Percentiles rank a stretch among this genome's conserved stretches.
phyloP scores from a whole-genome alignment of 2,329 filamentous ascomycete species.

The Sclerotinia minor region DNA sequence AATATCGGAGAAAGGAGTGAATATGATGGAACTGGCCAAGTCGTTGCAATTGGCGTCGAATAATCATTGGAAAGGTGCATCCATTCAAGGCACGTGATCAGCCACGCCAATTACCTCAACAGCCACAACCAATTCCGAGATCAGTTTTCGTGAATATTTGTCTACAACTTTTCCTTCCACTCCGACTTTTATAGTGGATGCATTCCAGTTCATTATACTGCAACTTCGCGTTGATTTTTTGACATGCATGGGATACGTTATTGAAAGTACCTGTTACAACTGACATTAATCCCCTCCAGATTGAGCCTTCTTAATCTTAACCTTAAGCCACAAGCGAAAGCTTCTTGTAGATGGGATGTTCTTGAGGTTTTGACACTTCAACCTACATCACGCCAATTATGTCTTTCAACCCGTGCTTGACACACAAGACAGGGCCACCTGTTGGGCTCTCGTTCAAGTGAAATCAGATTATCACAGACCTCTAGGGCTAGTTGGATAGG shows the following conservation, averaged over 20 bases:
- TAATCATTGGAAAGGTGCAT: no score
- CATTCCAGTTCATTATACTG: not conserved
- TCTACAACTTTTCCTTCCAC: no score
- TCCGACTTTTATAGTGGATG: not conserved
- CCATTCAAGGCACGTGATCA: not conserved
- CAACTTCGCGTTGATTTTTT: not conserved
- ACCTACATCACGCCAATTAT: not conserved
- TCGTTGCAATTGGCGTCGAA: no score
- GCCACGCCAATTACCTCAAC: not conserved
- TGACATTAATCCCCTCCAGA: not conserved
- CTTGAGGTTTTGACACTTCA: not conserved
- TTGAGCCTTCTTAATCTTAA: not conserved
- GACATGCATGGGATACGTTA: not conserved
- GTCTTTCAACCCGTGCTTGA: not conserved
- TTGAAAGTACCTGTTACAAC: not conserved
- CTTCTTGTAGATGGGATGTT: not conserved
- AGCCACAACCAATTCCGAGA: conserved; percentile 6
- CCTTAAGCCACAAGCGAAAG: not conserved
- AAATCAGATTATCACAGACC: not conserved
- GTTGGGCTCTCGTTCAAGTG: not conserved
- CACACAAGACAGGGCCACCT: not conserved
- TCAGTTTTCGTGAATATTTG: not conserved
- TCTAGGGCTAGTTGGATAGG: not conserved
- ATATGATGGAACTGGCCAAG: not conserved
- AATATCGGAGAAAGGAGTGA: not conserved